A percentile compares a stretch with the other conserved stretches of the same genome.
These are phyloP conservation scores for Alternaria triticina DNA, from an alignment of 2,329 filamentous ascomycete genomes.

Conservation along the genomic window DNA sequence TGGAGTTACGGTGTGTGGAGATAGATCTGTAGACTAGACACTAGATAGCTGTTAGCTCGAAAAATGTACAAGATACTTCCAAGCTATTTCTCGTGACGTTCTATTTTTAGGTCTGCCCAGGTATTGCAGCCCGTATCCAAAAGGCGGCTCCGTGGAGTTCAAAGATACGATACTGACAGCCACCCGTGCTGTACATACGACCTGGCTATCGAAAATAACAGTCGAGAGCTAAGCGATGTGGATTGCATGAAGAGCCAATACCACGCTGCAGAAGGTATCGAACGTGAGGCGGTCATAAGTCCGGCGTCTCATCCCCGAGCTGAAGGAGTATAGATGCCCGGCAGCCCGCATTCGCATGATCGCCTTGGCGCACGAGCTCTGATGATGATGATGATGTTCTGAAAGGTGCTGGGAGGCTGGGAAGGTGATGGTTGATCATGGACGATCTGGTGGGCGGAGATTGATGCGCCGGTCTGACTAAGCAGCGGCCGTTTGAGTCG, in stretches of 20 bases:
- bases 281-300: neutral
- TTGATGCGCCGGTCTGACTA: slow-evolving; percentile 7
- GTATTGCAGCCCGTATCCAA: slow-evolving; percentile 9
- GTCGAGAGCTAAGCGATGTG: neutral
- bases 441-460: neutral
- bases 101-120: slow-evolving; percentile 19
- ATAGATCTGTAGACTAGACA: slow-evolving; percentile 1
- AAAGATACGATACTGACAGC: slow-evolving; percentile 6
- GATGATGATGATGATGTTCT: neutral
- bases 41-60: neutral
- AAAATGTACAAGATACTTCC: neutral
- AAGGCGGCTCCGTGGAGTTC: neutral
- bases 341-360: neutral
- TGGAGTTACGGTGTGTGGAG: neutral
- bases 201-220: neutral
- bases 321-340: neutral
- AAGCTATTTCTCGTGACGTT: neutral
- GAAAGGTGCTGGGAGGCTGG: neutral
- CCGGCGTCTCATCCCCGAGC: neutral
- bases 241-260: neutral
- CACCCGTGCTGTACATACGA: slow-evolving; percentile 13
- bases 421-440: neutral
- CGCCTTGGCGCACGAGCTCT: neutral
- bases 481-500: slow-evolving; percentile 14
- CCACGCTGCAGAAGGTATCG: neutral